Conservation (phyloP, 495 filamentous ascomycete species). For the Astrocystis sublimbata region DNA sequence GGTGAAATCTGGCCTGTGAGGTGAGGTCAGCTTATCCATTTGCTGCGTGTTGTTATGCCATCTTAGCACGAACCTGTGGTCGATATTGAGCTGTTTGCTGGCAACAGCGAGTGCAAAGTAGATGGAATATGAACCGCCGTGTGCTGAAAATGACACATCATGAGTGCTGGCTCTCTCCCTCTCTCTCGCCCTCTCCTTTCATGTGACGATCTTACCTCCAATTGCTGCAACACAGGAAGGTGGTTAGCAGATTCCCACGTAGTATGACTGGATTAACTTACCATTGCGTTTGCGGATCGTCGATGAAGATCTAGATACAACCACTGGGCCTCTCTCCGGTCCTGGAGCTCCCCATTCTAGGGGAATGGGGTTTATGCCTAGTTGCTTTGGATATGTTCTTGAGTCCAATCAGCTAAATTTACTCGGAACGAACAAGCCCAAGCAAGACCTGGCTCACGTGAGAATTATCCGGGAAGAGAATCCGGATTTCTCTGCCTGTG, state of each 20-base stretch:
- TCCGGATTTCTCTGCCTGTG: conserved; percentile 30
- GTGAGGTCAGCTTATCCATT: conserved; percentile 16
- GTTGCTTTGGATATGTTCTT: conserved; percentile 92
- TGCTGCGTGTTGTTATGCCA: neutral
- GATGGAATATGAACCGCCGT: conserved; percentile 96
- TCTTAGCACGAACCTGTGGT: conserved; percentile 61
- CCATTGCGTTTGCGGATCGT: conserved; percentile 87
- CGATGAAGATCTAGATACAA: conserved; percentile 74
- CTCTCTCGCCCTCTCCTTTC: too few species aligned
- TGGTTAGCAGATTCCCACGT: conserved; percentile 15
- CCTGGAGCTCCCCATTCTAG: conserved; percentile 87
- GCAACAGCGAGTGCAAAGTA: conserved; percentile 95
- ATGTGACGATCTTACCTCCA: conserved; percentile 44
- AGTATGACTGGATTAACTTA: conserved; percentile 36
- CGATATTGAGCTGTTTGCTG: conserved; percentile 77
- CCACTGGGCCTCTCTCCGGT: conserved; percentile 79
- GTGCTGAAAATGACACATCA: conserved; percentile 51
- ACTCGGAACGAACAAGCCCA: neutral
- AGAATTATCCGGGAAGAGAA: conserved; percentile 67
- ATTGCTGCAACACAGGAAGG: conserved; percentile 36
- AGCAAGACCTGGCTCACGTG: conserved; percentile 44
- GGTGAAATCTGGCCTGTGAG: conserved; percentile 73
- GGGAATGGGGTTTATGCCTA: conserved; percentile 84
- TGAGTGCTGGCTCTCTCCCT: neutral
- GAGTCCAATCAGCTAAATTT: conserved; percentile 1